Evolutionary conservation across 805 yeast species (phyloP), one percentile per base, ranked within the genome.

Genomic region (Dipodascus albidus): DNA sequence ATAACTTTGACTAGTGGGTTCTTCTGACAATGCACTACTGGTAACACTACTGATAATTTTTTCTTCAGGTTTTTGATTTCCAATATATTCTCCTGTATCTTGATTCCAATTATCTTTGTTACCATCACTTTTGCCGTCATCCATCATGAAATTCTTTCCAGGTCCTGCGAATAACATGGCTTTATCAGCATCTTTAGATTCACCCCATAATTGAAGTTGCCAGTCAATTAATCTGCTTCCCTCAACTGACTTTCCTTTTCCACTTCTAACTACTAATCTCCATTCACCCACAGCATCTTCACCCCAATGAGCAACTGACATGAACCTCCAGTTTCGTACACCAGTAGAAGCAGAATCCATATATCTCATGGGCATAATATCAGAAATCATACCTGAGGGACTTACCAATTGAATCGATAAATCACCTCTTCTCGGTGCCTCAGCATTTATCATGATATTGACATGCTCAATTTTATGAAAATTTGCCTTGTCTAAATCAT

Each of bases 221-320:
- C 96, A 93, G 61, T 77, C 72, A 48, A 76, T 69, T 47, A 93
- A 74, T 1, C 62, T 67, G 2, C 47, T 54, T 1, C 53, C 50
- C 21, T 62, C 55, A 23, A 51, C 53, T 4, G 66, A 71, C 19
- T 64, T 67, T 41, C 70, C 68, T 44, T 49, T 50, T 15, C 52
- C 55, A 50, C 78, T 76, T n/a, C 66, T 62, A 1, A 90, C 90
- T 58, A 75, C 79, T 19, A 93, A 61, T 38, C 68, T 80, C 99
- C 99, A 93, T 3, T 77, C 80, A 9, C 99, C 99, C 23, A 68
- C 68, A 1, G 90, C 91, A 1, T 64, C 50, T 60, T 84, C 90
- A 42, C 96, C 96, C 97, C 98, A 93, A 66, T 93, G 98, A 1
- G 96, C 97, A n/a, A 93, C 98, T 9, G 91, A 79, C 87, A 90